Conservation (phyloP, 73 alveolate genomes). For the Paramecium pentaurelia region DNA sequence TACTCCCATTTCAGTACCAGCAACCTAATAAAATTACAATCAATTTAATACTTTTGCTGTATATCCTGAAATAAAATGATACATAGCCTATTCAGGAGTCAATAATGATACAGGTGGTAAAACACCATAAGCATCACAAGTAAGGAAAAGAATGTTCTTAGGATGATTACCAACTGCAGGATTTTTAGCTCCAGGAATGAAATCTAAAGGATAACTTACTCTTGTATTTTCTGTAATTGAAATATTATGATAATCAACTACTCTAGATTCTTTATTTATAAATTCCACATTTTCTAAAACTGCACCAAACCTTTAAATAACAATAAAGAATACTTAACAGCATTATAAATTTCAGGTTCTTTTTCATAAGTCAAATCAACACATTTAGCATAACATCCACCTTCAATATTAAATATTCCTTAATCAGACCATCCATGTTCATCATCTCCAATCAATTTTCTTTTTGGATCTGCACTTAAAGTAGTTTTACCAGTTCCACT, state of each 20-base stretch:
- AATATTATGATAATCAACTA: constrained; percentile 79
- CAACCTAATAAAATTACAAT: constrained; percentile 65
- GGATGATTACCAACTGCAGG: constrained; percentile 97
- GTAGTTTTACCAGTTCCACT: constrained; percentile 98
- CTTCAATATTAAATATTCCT: constrained; percentile 96
- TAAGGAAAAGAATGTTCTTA: constrained; percentile 89
- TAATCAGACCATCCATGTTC: constrained; percentile 95
- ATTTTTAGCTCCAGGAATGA: constrained; percentile 88
- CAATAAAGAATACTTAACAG: too few species aligned
- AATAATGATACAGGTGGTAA: constrained; percentile 95
- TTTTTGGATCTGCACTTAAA: constrained; percentile 88
- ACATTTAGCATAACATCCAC: constrained; percentile 97
- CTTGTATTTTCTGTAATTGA: constrained; percentile 84
- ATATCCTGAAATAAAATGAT: constrained; percentile 96
- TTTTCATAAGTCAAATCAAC: constrained; percentile 73
- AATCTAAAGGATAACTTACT: constrained; percentile 89
- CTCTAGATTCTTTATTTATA: constrained; percentile 65
- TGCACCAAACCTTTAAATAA: constrained; percentile 88
- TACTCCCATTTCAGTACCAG: constrained; percentile 96
- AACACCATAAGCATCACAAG: constrained; percentile 97
- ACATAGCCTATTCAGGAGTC: constrained; percentile 87
- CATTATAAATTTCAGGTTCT: constrained; percentile 95
- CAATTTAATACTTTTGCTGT: constrained; percentile 79
- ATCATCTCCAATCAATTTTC: constrained; percentile 94
- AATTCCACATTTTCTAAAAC: constrained; percentile 79